Conservation (phyloP, 352 stramenopile genomes). For the Globisporangium camurandrum region DNA sequence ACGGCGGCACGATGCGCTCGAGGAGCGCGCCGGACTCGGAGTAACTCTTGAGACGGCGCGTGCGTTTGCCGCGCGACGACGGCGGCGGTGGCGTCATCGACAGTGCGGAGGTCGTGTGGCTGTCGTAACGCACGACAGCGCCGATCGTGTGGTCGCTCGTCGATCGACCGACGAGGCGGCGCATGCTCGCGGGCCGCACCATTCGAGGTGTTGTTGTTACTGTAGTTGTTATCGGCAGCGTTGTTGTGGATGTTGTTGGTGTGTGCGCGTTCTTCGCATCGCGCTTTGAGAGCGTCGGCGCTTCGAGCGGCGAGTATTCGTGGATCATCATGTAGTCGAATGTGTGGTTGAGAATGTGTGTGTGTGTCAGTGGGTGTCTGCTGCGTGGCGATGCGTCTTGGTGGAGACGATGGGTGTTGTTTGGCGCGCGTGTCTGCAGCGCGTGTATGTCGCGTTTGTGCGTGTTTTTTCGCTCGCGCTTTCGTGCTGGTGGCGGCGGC, state of each 20-base stretch:
- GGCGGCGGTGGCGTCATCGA: conserved; percentile 9
- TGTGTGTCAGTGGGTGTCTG: background rate
- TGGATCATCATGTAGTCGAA: conserved; percentile 11
- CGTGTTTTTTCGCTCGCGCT: too few relatives aligned
- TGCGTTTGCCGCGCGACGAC: conserved; percentile 12
- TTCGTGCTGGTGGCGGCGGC: too few relatives aligned
- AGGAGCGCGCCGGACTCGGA: conserved; percentile 45
- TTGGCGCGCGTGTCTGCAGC: background rate
- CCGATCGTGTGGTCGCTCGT: conserved; percentile 10
- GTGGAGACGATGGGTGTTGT: too few relatives aligned
- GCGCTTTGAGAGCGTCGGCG: too few relatives aligned
- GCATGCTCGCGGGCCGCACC: too few relatives aligned
- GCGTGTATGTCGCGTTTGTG: too few relatives aligned
- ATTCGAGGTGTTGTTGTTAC: too few relatives aligned
- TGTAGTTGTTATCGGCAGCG: too few relatives aligned
- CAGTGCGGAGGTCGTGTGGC: conserved; percentile 16
- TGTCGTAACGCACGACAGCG: background rate
- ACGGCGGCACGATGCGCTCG: conserved; percentile 25
- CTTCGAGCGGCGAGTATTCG: conserved; percentile 9
- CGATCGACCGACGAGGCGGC: conserved; percentile 6
- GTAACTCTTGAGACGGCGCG: too few relatives aligned
- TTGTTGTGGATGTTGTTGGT: too few relatives aligned
- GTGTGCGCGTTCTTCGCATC: too few relatives aligned
- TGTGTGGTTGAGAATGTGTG: background rate
- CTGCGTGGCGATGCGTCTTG: background rate